A percentile compares a stretch with the other conserved stretches of the same genome.
Evolutionary conservation across 495 filamentous ascomycete species (phyloP).

Genomic region (Immersiella caudata): DNA sequence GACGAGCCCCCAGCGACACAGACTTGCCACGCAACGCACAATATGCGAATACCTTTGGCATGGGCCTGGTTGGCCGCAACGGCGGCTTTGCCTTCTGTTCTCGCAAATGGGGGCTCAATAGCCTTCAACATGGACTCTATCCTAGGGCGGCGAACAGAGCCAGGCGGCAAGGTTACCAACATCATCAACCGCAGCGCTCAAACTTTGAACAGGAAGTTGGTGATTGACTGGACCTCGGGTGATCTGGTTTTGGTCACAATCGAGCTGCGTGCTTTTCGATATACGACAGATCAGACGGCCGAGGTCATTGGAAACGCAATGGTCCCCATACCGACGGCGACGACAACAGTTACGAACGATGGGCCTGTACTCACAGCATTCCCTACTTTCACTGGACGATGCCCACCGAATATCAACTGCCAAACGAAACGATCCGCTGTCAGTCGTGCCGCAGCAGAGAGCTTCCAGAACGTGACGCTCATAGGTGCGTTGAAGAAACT

Average conservation of each 20-base stretch:
- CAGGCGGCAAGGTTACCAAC: not conserved
- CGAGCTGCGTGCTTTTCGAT: not conserved
- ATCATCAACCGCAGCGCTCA: not conserved
- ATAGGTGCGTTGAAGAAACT: not conserved
- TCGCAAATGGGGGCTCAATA: conserved; percentile 9
- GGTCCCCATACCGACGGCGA: not conserved
- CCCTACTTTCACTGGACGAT: not conserved
- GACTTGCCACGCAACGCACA: not conserved
- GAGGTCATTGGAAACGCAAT: not conserved
- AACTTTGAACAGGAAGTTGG: not conserved
- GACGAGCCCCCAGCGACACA: not conserved
- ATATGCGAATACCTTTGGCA: conserved; percentile 28
- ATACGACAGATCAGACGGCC: not conserved
- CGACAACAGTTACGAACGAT: not conserved
- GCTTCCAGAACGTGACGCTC: not conserved
- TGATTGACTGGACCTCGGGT: not conserved
- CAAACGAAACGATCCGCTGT: not conserved
- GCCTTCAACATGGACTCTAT: not conserved
- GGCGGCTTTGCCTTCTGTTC: conserved; percentile 13
- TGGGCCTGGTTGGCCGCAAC: conserved; percentile 24
- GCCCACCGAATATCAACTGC: not conserved
- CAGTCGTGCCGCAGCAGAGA: not conserved
- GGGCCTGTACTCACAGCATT: not conserved
- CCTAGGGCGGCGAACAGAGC: not conserved
- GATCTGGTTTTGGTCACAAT: not conserved